Conservation (phyloP, 805 yeast species). For the Lipomyces yamadae region DNA sequence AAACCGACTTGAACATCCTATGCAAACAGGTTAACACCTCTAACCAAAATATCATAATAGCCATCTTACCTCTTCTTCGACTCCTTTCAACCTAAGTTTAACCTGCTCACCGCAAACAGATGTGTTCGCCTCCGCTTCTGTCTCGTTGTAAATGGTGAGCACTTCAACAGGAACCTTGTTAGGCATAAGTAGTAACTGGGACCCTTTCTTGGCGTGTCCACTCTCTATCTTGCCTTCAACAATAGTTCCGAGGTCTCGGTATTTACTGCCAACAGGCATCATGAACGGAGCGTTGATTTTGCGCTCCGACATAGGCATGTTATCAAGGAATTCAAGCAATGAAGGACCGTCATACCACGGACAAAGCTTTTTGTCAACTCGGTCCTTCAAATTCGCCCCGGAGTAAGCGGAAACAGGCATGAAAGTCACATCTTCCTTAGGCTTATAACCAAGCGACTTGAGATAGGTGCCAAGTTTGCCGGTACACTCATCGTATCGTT, state of each 20-base stretch:
- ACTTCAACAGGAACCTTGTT: slow-evolving; percentile 84
- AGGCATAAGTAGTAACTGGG: slow-evolving; percentile 85
- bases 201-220: slow-evolving; percentile 86
- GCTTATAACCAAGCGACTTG: slow-evolving; percentile 80
- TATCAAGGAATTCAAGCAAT: slow-evolving; percentile 84
- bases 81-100: slow-evolving; percentile 87
- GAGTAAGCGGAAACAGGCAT: slow-evolving; percentile 99
- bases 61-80: slow-evolving; percentile 75
- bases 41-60: not conserved
- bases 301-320: slow-evolving; percentile 80
- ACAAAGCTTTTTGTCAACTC: slow-evolving; percentile 69
- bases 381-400: slow-evolving; percentile 94
- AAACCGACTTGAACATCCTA: slow-evolving; percentile 83
- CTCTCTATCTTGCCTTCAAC: slow-evolving; percentile 98
- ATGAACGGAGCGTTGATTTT: slow-evolving; percentile 93
- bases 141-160: slow-evolving; percentile 85
- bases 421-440: slow-evolving; percentile 79
- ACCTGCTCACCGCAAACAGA: slow-evolving; percentile 98
- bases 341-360: slow-evolving; percentile 97
- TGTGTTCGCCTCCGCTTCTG: slow-evolving; percentile 88
- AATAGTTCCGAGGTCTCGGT: slow-evolving; percentile 96
- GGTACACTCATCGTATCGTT: slow-evolving; percentile 94
- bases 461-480: slow-evolving; percentile 75
- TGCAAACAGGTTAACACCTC: not conserved
- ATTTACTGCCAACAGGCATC: slow-evolving; percentile 93